phyloP scores from a whole-genome alignment of 805 yeast species.

The Blastobotrys peoriensis region DNA sequence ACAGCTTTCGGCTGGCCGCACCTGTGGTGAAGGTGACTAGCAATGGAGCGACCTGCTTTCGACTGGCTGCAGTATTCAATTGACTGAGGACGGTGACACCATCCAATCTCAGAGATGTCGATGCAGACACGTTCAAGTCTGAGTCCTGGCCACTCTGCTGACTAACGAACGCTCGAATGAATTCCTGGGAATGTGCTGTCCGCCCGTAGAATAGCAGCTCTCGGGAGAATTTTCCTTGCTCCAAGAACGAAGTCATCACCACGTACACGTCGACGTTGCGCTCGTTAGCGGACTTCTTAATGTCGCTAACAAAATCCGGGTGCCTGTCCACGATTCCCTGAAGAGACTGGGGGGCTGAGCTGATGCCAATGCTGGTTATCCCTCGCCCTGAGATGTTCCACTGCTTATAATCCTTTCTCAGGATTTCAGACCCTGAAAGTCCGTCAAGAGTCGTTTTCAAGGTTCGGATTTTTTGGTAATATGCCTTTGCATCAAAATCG shows the following conservation, averaged over 20 bases:
- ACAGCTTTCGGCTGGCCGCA: too few species aligned
- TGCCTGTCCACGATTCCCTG: constrained; percentile 41
- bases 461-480: constrained; percentile 33
- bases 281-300: constrained; percentile 29
- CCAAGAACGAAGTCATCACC: constrained; percentile 43
- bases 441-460: constrained; percentile 63
- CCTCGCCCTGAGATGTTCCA: constrained; percentile 36
- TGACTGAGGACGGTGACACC: constrained; percentile 32
- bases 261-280: constrained; percentile 36
- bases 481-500: constrained; percentile 20
- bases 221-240: constrained; percentile 34
- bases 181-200: constrained; percentile 18
- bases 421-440: constrained; percentile 51
- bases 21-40: too few species aligned
- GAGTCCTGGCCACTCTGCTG: constrained; percentile 22
- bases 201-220: constrained; percentile 35
- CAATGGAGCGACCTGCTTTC: constrained; percentile 83
- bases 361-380: constrained; percentile 54
- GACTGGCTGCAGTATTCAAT: constrained; percentile 56
- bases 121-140: constrained; percentile 19
- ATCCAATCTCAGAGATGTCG: constrained; percentile 7
- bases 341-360: constrained; percentile 63
- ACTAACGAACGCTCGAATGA: constrained; percentile 16
- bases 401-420: constrained; percentile 80
- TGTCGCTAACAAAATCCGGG: constrained; percentile 25